Evolutionary conservation across 352 stramenopile species (phyloP).

Genomic region (Globisporangium middletonii): DNA sequence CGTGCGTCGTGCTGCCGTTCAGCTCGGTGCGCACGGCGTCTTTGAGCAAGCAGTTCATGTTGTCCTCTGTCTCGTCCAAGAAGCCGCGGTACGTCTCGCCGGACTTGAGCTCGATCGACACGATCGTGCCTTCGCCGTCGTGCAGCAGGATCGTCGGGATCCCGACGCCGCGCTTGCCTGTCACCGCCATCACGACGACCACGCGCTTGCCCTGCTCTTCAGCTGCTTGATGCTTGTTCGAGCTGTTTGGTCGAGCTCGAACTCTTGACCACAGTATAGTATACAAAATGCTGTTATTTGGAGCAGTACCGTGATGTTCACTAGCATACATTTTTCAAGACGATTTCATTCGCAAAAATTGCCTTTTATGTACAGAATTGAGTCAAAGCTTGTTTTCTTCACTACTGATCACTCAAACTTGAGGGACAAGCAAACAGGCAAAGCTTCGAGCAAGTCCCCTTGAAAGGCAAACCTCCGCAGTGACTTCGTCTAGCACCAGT

Average conservation of each 20-base stretch:
- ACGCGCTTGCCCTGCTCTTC: neutral
- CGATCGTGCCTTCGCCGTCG: conserved; percentile 83
- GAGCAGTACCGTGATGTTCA: no score
- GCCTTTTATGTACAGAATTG: no score
- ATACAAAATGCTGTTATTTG: no score
- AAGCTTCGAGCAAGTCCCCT: no score
- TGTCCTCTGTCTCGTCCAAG: conserved; percentile 86
- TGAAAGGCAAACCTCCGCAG: no score
- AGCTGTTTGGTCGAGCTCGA: neutral
- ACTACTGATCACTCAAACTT: no score
- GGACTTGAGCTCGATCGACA: conserved; percentile 85
- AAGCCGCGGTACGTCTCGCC: conserved; percentile 82
- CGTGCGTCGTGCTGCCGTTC: conserved; percentile 69
- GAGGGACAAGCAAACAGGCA: no score
- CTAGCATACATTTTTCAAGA: no score
- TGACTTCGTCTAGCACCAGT: no score
- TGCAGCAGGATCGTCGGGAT: conserved; percentile 84
- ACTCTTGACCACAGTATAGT: no score
- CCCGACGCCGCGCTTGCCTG: conserved; percentile 76
- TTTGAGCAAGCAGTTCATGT: conserved; percentile 89
- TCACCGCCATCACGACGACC: conserved; percentile 55
- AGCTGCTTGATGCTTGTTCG: neutral
- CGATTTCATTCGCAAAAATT: no score
- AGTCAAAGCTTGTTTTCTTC: no score
- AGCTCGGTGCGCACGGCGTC: conserved; percentile 80